These are phyloP conservation scores for Arthrocladium fulminans DNA, from an alignment of 2,329 filamentous ascomycete genomes.

Conservation along the genomic window DNA sequence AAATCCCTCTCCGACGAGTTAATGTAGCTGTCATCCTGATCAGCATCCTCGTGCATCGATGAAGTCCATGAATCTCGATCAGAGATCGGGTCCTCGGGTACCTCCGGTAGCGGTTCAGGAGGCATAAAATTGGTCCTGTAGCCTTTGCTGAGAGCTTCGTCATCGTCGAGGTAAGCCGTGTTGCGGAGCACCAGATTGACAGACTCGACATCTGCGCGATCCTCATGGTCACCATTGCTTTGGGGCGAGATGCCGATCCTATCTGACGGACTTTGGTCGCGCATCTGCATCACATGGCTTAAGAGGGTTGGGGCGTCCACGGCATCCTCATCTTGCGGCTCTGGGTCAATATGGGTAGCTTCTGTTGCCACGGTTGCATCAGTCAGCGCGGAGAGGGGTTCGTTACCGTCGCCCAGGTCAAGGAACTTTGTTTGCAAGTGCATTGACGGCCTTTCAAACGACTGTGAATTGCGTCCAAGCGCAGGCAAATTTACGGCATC, in stretches of 20 bases:
- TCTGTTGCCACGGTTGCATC: constrained; percentile 55
- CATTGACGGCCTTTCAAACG: constrained; percentile 13
- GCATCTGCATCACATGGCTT: constrained; percentile 41
- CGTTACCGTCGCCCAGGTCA: constrained; percentile 10
- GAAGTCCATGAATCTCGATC: constrained; percentile 21
- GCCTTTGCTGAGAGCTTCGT: constrained; percentile 29
- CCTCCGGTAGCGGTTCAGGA: constrained; percentile 7
- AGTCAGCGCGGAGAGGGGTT: constrained; percentile 44
- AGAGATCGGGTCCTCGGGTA: neutral
- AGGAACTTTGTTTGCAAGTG: constrained; percentile 18
- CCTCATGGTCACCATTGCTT: constrained; percentile 27
- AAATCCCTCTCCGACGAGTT: neutral
- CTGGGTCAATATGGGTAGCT: constrained; percentile 54
- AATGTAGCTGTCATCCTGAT: constrained; percentile 1
- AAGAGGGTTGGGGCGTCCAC: constrained; percentile 36
- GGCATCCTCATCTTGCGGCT: constrained; percentile 48
- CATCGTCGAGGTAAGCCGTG: constrained; percentile 34
- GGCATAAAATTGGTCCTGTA: constrained; percentile 25
- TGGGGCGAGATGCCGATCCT: constrained; percentile 27
- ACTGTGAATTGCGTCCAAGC: constrained; percentile 33
- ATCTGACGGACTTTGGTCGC: constrained; percentile 36
- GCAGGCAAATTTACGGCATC: constrained; percentile 37
- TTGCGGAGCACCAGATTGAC: constrained; percentile 48
- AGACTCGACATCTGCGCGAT: constrained; percentile 42
- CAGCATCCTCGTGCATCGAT: constrained; percentile 16